These are phyloP conservation scores for Ceratocystis variospora DNA, from an alignment of 2,329 filamentous ascomycete genomes.

Conservation along the genomic window DNA sequence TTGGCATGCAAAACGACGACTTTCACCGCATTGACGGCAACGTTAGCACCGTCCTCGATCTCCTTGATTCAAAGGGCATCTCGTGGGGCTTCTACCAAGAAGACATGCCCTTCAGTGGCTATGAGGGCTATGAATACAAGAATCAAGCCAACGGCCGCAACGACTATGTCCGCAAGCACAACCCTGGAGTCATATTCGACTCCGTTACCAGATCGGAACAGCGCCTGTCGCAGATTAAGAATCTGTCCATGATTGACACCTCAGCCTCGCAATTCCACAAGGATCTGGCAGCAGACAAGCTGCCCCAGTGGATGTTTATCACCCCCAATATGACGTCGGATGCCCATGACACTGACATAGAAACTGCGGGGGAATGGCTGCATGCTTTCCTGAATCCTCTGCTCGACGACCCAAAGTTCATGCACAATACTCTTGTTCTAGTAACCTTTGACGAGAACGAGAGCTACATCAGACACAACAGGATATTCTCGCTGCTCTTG, in stretches of 20 bases:
- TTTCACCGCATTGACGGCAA: slow-evolving; percentile 46
- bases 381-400: slow-evolving; percentile 56
- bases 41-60: slow-evolving; percentile 52
- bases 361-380: slow-evolving; percentile 54
- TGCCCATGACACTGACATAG: slow-evolving; percentile 61
- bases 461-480: slow-evolving; percentile 53
- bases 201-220: slow-evolving; percentile 44
- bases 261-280: slow-evolving; percentile 46
- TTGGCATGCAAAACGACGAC: slow-evolving; percentile 56
- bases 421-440: slow-evolving; percentile 60
- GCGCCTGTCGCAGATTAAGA: slow-evolving; percentile 58
- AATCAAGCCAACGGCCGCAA: slow-evolving; percentile 54
- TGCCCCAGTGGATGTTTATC: slow-evolving; percentile 61
- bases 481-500: slow-evolving; percentile 55
- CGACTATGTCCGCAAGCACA: slow-evolving; percentile 75
- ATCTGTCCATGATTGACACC: slow-evolving; percentile 36
- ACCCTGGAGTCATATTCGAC: slow-evolving; percentile 52
- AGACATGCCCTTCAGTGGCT: slow-evolving; percentile 62
- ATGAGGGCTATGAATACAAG: slow-evolving; percentile 47
- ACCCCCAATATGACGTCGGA: slow-evolving; percentile 65
- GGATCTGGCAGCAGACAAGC: slow-evolving; percentile 47
- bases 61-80: slow-evolving; percentile 51
- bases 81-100: slow-evolving; percentile 65
- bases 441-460: slow-evolving; percentile 71
- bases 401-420: slow-evolving; percentile 54